phyloP scores from a whole-genome alignment of 1,139 yeast genomes.

The Wickerhamomyces sp. region DNA sequence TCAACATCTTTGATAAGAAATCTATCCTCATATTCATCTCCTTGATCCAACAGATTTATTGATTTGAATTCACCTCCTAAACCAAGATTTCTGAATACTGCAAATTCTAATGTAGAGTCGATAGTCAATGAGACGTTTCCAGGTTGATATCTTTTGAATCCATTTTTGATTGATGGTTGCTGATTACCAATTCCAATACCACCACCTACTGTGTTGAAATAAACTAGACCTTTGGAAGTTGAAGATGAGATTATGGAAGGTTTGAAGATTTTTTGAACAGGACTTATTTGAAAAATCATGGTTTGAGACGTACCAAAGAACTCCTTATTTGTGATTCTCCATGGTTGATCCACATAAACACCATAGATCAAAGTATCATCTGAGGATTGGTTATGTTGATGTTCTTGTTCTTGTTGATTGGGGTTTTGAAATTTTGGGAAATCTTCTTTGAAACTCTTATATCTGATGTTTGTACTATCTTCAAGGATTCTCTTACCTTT shows the following conservation, averaged over 20 bases:
- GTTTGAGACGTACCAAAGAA: slow-evolving; percentile 62
- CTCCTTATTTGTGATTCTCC: slow-evolving; percentile 70
- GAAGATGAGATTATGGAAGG: no score
- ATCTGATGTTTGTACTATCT: slow-evolving; percentile 39
- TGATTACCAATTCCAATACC: slow-evolving; percentile 78
- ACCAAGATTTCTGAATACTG: slow-evolving; percentile 67
- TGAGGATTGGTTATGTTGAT: slow-evolving; percentile 23
- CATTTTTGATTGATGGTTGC: slow-evolving; percentile 51
- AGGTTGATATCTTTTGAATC: slow-evolving; percentile 35
- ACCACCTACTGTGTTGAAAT: slow-evolving; percentile 64
- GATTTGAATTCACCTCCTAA: slow-evolving; percentile 43
- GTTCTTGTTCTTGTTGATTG: slow-evolving; percentile 17
- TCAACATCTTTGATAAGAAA: slow-evolving; percentile 72
- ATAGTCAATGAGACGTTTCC: slow-evolving; percentile 79
- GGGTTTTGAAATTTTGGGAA: slow-evolving; percentile 47
- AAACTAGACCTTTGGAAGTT: slow-evolving; percentile 31
- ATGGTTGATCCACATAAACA: slow-evolving; percentile 60
- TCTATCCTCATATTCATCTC: slow-evolving; percentile 55
- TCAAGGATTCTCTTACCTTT: slow-evolving; percentile 56
- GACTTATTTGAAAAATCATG: slow-evolving; percentile 57
- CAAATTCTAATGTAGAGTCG: slow-evolving; percentile 76
- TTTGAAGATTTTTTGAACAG: slow-evolving; percentile 54
- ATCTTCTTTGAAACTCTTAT: slow-evolving; percentile 43
- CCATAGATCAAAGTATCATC: slow-evolving; percentile 47
- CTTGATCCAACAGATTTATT: slow-evolving; percentile 23